Conservation (phyloP, 129 eudicot genomes). For the Saposhnikovia divaricata region DNA sequence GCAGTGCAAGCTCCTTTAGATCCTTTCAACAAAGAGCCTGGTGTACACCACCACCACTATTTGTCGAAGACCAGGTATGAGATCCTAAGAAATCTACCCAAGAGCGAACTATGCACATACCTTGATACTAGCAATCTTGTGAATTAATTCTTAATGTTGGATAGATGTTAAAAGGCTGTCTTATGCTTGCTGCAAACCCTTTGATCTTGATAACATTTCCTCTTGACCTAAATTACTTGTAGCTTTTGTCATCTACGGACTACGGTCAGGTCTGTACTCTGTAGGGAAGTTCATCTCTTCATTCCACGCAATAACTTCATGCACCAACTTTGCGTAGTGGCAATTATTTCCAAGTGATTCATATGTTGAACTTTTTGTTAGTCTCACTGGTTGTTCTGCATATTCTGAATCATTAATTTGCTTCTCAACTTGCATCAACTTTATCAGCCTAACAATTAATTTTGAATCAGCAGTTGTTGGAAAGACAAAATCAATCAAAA, state of each 20-base stretch:
- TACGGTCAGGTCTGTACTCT: background rate
- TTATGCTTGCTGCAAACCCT: background rate
- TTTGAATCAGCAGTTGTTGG: background rate
- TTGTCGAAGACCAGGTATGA: constrained; percentile 92
- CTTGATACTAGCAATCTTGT: background rate
- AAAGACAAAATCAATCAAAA: background rate
- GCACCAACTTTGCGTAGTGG: background rate
- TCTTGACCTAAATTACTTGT: background rate
- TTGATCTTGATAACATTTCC: background rate
- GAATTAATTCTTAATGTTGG: background rate
- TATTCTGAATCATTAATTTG: background rate
- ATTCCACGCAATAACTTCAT: background rate
- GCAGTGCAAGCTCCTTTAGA: constrained; percentile 92
- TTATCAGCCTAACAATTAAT: background rate
- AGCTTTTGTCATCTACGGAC: background rate
- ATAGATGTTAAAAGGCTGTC: background rate
- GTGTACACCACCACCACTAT: constrained; percentile 96
- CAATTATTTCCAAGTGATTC: background rate
- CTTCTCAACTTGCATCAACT: too few relatives aligned
- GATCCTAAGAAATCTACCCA: background rate
- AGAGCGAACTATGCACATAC: background rate
- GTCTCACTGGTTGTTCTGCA: background rate
- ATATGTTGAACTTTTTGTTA: background rate
- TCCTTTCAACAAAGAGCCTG: constrained; percentile 88
- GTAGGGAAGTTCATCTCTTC: background rate